Percentiles rank a stretch among this genome's conserved stretches.
Evolutionary conservation across 306 rosid species (phyloP).

Genomic region (Canavalia gladiata): DNA sequence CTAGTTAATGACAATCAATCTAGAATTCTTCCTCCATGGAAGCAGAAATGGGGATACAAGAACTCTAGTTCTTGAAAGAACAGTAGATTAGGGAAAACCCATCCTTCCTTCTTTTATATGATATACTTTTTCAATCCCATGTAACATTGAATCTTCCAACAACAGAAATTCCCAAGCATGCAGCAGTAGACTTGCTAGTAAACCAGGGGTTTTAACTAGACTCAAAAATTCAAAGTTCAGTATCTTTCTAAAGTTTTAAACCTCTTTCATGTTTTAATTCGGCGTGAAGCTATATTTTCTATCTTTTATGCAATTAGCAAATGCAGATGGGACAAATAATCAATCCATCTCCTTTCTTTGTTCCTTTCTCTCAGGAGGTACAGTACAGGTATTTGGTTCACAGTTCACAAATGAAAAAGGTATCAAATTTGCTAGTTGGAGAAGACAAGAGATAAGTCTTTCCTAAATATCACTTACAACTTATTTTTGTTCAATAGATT

Average conservation of each 20-base stretch:
- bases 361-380: background rate
- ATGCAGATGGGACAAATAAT: background rate
- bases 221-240: background rate
- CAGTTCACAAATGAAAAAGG: background rate
- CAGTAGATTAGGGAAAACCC: background rate
- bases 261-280: background rate
- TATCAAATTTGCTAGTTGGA: background rate
- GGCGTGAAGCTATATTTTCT: background rate
- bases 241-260: background rate
- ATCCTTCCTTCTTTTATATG: background rate
- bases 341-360: background rate
- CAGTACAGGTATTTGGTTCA: background rate
- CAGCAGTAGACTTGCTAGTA: background rate
- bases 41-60: background rate
- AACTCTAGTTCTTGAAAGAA: background rate
- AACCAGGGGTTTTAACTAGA: background rate
- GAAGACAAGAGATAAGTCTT: background rate
- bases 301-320: background rate
- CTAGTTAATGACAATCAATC: conserved; percentile 19
- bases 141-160: conserved; percentile 4
- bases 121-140: background rate
- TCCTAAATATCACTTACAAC: background rate
- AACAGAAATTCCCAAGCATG: background rate
- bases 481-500: background rate
- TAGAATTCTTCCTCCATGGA: background rate